Evolutionary conservation across 129 eudicot genomes (phyloP), one percentile per base, ranked within the genome.

Genomic region (Lonicera japonica): DNA sequence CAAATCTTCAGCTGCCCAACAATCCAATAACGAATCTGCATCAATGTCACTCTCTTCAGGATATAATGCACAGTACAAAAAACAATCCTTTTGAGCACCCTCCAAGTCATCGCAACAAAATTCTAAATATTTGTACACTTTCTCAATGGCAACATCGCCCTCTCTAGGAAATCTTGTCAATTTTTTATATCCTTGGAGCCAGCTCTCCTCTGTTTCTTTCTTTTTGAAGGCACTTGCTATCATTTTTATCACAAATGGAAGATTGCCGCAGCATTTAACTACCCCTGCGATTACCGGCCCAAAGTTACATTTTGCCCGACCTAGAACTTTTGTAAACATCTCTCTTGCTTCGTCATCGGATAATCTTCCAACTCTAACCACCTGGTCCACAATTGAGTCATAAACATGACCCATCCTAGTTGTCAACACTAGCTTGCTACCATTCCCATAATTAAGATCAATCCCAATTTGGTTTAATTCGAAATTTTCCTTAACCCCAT

Each of bases 401-500:
- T 29, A 63, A 67, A 74, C 60, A 61, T 67, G 74, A 1, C 54
- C 29, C 5, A 18, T 39, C 51, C 45, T 74, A 25, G 79, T 74
- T 74, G 74, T 67, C 55, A 74, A 45, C 59, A 74, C 79, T 43
- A 68, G 61, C 45, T 68, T 74, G 70, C 79, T 74, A n/a, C 74
- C 79, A 20, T 45, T 61, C 48, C 39, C 55, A 55, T 64, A 56
- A 24, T 62, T 21, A 0, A 73, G 81, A 47, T 43, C 8, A 43
- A 74, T 61, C 11, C 73, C 74, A 17, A 74, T 74, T 67, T 5
- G 23, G 22, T 61, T 57, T 68, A 74, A 74, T 46, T 74, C 65
- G 12, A 68, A 63, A 22, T 74, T 70, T 46, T 47, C 51, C 18
- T 61, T 74, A 15, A 74, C 79, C 54, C 68, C 74, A 67, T 68